Conservation (phyloP, 2,329 filamentous ascomycete species). For the Paecilomyces fulvus region DNA sequence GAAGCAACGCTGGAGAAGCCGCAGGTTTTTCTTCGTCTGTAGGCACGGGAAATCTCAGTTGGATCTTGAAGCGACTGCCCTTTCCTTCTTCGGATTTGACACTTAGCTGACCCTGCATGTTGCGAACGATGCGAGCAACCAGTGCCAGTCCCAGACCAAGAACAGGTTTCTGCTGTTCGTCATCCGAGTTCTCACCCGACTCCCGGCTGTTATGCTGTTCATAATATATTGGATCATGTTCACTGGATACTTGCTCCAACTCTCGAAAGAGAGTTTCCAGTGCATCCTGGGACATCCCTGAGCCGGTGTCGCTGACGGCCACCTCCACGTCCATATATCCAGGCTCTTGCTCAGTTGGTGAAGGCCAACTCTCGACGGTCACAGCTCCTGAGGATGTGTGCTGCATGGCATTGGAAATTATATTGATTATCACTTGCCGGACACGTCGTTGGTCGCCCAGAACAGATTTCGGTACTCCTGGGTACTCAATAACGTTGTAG, state of each 20-base stretch:
- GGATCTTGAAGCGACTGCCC: slow-evolving; percentile 73
- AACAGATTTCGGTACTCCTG: slow-evolving; percentile 61
- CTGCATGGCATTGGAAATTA: slow-evolving; percentile 77
- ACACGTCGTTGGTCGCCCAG: slow-evolving; percentile 71
- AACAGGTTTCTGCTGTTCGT: slow-evolving; percentile 35
- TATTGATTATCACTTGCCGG: slow-evolving; percentile 73
- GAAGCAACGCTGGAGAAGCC: not conserved
- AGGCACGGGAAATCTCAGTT: slow-evolving; percentile 65
- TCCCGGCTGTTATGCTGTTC: slow-evolving; percentile 24
- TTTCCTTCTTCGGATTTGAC: slow-evolving; percentile 75
- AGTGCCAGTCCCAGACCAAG: slow-evolving; percentile 78
- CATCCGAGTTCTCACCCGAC: slow-evolving; percentile 18
- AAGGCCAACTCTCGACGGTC: slow-evolving; percentile 59
- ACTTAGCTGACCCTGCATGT: slow-evolving; percentile 80
- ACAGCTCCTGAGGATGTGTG: slow-evolving; percentile 63
- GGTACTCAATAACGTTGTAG: slow-evolving; percentile 60
- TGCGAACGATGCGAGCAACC: slow-evolving; percentile 77
- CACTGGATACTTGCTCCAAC: slow-evolving; percentile 55
- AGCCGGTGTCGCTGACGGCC: slow-evolving; percentile 65
- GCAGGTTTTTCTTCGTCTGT: slow-evolving; percentile 18
- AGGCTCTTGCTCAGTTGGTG: slow-evolving; percentile 35
- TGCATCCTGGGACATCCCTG: slow-evolving; percentile 51
- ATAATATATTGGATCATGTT: slow-evolving; percentile 39
- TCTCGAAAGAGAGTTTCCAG: slow-evolving; percentile 55
- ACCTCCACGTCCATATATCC: slow-evolving; percentile 62